Conservation (phyloP, 75 land plant species). For the Adiantum capillusveneris region DNA sequence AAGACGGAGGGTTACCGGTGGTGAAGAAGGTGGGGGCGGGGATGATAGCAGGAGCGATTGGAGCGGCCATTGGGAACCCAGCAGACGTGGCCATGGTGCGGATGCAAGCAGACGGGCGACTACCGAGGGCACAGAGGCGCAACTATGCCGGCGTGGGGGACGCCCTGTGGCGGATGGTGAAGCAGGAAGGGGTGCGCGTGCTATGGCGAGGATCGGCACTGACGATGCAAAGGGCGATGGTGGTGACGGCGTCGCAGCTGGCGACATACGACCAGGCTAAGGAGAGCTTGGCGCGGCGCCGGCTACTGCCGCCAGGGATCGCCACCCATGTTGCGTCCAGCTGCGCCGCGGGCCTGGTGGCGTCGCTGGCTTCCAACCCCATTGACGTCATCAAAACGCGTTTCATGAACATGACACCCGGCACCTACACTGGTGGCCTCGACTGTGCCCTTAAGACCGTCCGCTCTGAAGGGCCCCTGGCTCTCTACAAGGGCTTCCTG, state of each 20-base stretch:
- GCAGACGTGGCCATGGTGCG: conserved; percentile 88
- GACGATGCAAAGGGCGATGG: conserved; percentile 75
- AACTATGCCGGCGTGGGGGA: conserved; percentile 58
- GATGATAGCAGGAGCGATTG: conserved; percentile 53
- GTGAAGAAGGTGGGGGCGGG: conserved; percentile 59
- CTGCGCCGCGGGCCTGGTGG: conserved; percentile 58
- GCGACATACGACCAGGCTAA: conserved; percentile 72
- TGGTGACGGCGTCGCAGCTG: conserved; percentile 71
- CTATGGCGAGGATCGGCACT: conserved; percentile 69
- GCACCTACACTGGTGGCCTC: conserved; percentile 49
- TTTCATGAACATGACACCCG: conserved; percentile 56
- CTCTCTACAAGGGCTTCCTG: conserved; percentile 70
- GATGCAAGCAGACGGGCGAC: conserved; percentile 73
- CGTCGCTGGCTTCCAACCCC: conserved; percentile 70
- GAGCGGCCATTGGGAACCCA: conserved; percentile 73
- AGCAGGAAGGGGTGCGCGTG: conserved; percentile 46
- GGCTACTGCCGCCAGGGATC: conserved; percentile 37
- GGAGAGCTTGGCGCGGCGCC: conserved; percentile 33
- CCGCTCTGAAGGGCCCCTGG: conserved; percentile 56
- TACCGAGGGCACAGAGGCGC: conserved; percentile 41
- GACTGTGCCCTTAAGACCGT: conserved; percentile 74
- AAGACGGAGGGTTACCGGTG: conserved; percentile 45
- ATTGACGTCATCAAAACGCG: conserved; percentile 80
- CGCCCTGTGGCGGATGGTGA: conserved; percentile 47
- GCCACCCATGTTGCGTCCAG: conserved; percentile 69